phyloP scores from a whole-genome alignment of 208 protist species.

The Leishmania gerbilli region DNA sequence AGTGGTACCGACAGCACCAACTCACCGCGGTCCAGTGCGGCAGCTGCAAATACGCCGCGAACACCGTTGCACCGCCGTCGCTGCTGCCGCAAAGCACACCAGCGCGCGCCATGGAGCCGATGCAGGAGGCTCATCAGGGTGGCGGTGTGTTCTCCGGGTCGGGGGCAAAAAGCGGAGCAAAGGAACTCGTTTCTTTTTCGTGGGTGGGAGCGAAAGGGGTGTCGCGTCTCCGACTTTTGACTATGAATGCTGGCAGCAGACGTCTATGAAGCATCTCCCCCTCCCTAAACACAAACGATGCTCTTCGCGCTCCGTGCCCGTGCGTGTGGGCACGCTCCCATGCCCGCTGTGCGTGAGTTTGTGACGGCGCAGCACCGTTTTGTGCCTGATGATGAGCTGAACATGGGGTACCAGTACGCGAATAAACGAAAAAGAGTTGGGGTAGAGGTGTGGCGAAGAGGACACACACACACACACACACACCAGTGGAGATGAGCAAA shows the following conservation, averaged over 20 bases:
- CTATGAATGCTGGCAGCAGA: neutral
- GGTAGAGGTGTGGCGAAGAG: too few relatives aligned
- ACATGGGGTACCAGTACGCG: too few relatives aligned
- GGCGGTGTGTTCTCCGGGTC: too few relatives aligned
- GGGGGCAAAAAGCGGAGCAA: neutral
- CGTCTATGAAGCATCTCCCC: neutral
- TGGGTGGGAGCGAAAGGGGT: neutral
- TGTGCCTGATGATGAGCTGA: neutral
- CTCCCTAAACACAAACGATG: neutral
- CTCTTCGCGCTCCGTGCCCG: neutral
- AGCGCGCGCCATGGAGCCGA: conserved; percentile 30
- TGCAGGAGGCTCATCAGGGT: conserved; percentile 18
- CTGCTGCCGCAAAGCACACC: conserved; percentile 36
- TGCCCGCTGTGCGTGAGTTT: neutral
- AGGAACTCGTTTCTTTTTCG: neutral
- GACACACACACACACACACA: neutral
- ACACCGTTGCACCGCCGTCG: conserved; percentile 49
- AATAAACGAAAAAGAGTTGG: neutral
- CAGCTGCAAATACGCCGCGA: conserved; percentile 52
- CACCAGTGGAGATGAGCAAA: neutral
- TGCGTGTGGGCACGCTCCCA: neutral
- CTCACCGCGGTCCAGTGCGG: conserved; percentile 38
- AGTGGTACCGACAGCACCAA: conserved; percentile 62
- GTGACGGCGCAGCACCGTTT: neutral
- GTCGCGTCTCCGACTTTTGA: neutral